Evolutionary conservation across 2,329 filamentous ascomycete genomes (phyloP).

Genomic region (Fusarium hainanense): DNA sequence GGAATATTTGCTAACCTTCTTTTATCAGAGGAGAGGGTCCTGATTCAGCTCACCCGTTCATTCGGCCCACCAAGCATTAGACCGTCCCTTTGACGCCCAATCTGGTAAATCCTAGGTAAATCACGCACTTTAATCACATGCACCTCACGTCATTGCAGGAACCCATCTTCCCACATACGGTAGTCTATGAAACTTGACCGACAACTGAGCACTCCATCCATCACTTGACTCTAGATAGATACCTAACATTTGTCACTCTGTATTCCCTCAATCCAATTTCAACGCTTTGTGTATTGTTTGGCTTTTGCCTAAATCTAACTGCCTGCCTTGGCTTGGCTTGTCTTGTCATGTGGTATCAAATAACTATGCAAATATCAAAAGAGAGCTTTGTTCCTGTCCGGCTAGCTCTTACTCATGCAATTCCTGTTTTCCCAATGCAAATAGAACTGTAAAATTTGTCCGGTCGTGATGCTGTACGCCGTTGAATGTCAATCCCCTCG

Average conservation of each 20-base stretch:
- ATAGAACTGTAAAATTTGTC: slow-evolving; percentile 44
- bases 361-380: slow-evolving; percentile 41
- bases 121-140: slow-evolving; percentile 39
- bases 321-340: slow-evolving; percentile 22
- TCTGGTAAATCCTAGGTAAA: slow-evolving; percentile 27
- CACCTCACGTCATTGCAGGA: slow-evolving; percentile 35
- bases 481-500: slow-evolving; percentile 20
- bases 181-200: not conserved
- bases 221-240: not conserved
- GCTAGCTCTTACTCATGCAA: slow-evolving; percentile 42
- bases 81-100: slow-evolving; percentile 17
- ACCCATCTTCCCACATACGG: slow-evolving; percentile 8
- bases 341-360: slow-evolving; percentile 46
- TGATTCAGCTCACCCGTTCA: slow-evolving; percentile 27
- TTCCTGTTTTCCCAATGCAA: slow-evolving; percentile 41
- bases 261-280: slow-evolving; percentile 14
- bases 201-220: not conserved
- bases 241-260: slow-evolving; percentile 4
- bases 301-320: slow-evolving; percentile 32
- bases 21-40: slow-evolving; percentile 19
- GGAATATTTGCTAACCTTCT: slow-evolving; percentile 26
- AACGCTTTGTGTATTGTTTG: slow-evolving; percentile 43
- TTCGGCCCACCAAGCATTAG: slow-evolving; percentile 23
- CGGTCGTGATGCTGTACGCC: slow-evolving; percentile 45
- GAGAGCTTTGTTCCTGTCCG: slow-evolving; percentile 38